A percentile compares a stretch with the other conserved stretches of the same genome.
Conservation (phyloP, 306 rosid species). For the Canavalia gladiata region DNA sequence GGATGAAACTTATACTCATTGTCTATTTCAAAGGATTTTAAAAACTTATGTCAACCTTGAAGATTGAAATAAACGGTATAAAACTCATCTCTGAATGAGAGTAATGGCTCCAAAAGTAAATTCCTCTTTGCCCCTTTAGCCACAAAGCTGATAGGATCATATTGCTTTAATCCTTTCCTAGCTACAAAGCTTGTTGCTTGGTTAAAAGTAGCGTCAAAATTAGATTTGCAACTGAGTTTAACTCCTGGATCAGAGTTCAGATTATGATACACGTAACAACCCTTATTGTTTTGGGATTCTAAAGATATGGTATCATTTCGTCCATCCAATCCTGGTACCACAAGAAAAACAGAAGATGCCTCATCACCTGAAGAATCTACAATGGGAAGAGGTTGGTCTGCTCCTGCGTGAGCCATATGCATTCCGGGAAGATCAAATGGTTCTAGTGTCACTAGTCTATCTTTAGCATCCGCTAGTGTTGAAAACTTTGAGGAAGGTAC, state of each 20-base stretch:
- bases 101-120: conserved; percentile 78
- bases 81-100: conserved; percentile 68
- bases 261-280: conserved; percentile 67
- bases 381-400: conserved; percentile 54
- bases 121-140: conserved; percentile 70
- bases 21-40: no score
- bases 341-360: conserved; percentile 54
- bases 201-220: conserved; percentile 48
- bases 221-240: conserved; percentile 66
- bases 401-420: conserved; percentile 64
- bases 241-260: conserved; percentile 45
- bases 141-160: conserved; percentile 80
- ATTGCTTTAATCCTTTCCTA: conserved; percentile 59
- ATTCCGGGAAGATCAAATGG: conserved; percentile 79
- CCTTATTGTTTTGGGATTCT: conserved; percentile 61
- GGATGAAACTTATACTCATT: not conserved
- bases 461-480: conserved; percentile 41
- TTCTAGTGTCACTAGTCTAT: conserved; percentile 66
- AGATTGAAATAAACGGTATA: conserved; percentile 85
- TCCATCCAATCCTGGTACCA: conserved; percentile 78
- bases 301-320: conserved; percentile 61
- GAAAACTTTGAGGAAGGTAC: no score
- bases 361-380: conserved; percentile 47
- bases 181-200: conserved; percentile 72
- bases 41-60: conserved; percentile 24